These are phyloP conservation scores for Berkeleyomyces basicola DNA, from an alignment of 2,329 filamentous ascomycete genomes.

Conservation along the genomic window DNA sequence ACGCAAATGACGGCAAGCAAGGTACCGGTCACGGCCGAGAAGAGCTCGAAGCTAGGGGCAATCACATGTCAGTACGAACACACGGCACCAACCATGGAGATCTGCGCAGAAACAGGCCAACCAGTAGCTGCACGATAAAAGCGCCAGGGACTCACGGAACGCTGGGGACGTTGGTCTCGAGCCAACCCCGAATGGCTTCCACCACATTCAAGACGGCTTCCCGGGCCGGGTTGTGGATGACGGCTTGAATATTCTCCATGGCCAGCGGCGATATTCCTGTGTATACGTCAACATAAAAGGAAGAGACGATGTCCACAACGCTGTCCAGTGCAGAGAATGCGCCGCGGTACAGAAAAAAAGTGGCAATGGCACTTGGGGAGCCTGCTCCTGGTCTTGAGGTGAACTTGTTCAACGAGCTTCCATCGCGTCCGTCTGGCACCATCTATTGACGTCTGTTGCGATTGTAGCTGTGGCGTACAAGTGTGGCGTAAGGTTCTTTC, in stretches of 20 bases:
- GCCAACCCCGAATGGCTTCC: constrained; percentile 5
- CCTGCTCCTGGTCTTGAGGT: too few relatives aligned
- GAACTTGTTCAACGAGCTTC: too few relatives aligned
- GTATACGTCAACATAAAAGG: neutral
- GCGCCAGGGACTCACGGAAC: constrained; percentile 4
- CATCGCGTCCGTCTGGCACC: too few relatives aligned
- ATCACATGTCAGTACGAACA: neutral
- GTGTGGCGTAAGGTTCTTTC: too few relatives aligned
- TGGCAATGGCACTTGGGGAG: too few relatives aligned
- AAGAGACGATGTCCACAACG: neutral
- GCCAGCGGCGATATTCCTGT: neutral
- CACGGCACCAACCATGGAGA: too few relatives aligned
- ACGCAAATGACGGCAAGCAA: constrained; percentile 20
- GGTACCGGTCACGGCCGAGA: constrained; percentile 20
- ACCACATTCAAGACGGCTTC: constrained; percentile 3
- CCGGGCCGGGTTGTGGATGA: constrained; percentile 9
- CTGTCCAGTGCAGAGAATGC: neutral
- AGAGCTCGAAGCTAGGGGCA: constrained; percentile 18
- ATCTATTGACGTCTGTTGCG: too few relatives aligned
- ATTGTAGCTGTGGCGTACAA: too few relatives aligned
- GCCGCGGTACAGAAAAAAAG: too few relatives aligned
- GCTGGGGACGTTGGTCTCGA: constrained; percentile 2
- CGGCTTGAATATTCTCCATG: neutral
- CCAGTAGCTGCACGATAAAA: neutral
- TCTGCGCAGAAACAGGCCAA: neutral